Percentiles rank a stretch among this genome's conserved stretches.
Evolutionary conservation across 2,329 filamentous ascomycete species (phyloP).

Genomic region (Aspergillus floridensis): DNA sequence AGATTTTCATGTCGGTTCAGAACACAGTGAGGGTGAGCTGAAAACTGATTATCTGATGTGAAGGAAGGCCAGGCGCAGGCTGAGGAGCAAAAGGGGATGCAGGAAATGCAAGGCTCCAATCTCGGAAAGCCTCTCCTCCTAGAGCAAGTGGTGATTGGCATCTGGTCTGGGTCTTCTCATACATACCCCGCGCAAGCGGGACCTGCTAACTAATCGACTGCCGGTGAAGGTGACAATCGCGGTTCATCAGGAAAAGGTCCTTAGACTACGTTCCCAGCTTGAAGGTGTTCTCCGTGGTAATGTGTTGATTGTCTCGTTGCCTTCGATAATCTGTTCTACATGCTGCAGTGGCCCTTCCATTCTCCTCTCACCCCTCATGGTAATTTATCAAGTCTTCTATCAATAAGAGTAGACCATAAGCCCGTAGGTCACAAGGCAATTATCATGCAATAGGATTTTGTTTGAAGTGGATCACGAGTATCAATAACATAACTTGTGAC

Average conservation of each 20-base stretch:
- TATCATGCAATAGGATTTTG: constrained; percentile 3
- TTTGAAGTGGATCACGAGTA: constrained; percentile 5
- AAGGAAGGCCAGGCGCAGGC: constrained; percentile 18
- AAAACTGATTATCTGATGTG: constrained; percentile 11
- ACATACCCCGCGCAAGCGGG: constrained; percentile 31
- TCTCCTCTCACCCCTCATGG: no score
- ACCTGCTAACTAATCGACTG: constrained; percentile 17
- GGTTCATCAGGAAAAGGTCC: background rate
- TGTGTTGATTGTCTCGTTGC: no score
- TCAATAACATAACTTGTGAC: constrained; percentile 9
- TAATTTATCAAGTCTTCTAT: no score
- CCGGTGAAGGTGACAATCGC: constrained; percentile 23
- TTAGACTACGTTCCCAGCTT: background rate
- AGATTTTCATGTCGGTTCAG: background rate
- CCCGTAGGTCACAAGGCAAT: constrained; percentile 6
- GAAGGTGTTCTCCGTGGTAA: no score
- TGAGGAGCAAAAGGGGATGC: constrained; percentile 21
- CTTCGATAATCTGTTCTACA: no score
- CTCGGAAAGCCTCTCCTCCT: constrained; percentile 25
- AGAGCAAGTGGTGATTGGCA: constrained; percentile 26
- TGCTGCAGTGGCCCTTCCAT: no score
- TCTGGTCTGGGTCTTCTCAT: constrained; percentile 8
- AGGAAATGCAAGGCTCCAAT: constrained; percentile 30
- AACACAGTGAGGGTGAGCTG: constrained; percentile 7
- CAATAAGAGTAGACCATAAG: background rate